A percentile compares a stretch with the other conserved stretches of the same genome.
Conservation (phyloP, 768 basidiomycete species). For the Suillus luteus region DNA sequence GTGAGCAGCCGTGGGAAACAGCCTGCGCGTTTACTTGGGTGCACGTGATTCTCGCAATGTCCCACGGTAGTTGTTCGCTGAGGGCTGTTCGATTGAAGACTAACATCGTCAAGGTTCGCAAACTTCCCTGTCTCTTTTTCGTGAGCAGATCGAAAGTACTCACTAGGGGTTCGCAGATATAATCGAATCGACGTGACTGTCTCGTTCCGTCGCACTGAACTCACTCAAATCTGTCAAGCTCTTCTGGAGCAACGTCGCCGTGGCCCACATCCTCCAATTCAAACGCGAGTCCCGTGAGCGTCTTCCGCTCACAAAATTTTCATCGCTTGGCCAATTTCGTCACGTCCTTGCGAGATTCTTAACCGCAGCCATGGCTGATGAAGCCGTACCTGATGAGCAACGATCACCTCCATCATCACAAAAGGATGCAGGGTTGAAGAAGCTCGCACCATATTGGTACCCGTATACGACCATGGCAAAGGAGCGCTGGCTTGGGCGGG, state of each 20-base stretch:
- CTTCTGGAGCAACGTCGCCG: constrained; percentile 31
- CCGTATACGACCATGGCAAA: constrained; percentile 94
- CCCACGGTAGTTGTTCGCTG: too few species aligned
- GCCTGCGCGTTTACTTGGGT: too few species aligned
- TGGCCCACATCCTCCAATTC: constrained; percentile 31
- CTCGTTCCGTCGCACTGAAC: not conserved
- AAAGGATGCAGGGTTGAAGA: constrained; percentile 53
- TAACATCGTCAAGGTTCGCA: not conserved
- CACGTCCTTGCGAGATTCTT: constrained; percentile 57
- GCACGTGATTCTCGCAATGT: too few species aligned
- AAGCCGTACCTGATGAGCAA: constrained; percentile 13
- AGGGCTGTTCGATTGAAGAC: not conserved
- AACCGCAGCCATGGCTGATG: constrained; percentile 49
- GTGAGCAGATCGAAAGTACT: not conserved
- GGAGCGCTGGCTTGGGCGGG: constrained; percentile 83
- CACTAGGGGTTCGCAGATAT: not conserved
- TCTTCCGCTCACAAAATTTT: constrained; percentile 47
- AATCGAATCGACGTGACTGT: constrained; percentile 1
- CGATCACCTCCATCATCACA: constrained; percentile 31
- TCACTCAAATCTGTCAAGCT: constrained; percentile 9
- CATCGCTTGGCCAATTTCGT: constrained; percentile 56
- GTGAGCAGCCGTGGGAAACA: too few species aligned
- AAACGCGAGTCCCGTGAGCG: constrained; percentile 32
- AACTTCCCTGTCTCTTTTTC: too few species aligned
- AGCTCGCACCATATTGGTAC: constrained; percentile 89